A percentile compares a stretch with the other conserved stretches of the same genome.
These are phyloP conservation scores for Hymenochaete sp. DNA, from an alignment of 1,284 basidiomycete genomes.

Conservation along the genomic window DNA sequence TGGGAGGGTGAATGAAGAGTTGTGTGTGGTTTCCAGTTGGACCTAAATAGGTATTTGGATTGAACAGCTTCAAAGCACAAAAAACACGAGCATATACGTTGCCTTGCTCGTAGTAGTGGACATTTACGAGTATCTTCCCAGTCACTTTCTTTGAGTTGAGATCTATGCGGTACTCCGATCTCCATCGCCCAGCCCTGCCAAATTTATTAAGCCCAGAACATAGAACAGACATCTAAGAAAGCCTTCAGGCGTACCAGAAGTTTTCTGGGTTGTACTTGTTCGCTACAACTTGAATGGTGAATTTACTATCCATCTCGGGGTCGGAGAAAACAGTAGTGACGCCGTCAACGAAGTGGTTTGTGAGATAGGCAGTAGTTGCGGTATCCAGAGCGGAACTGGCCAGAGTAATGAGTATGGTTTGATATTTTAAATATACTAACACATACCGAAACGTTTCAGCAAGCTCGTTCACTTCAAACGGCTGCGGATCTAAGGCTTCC, in stretches of 20 bases:
- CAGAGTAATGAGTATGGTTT: slow-evolving; percentile 3
- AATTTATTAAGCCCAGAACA: slow-evolving; percentile 7
- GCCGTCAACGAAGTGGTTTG: slow-evolving; percentile 72
- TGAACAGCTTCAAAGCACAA: slow-evolving; percentile 21
- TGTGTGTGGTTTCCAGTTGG: slow-evolving; percentile 74
- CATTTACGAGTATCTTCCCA: slow-evolving; percentile 70
- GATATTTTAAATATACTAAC: slow-evolving; percentile 19
- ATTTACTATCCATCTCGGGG: slow-evolving; percentile 37
- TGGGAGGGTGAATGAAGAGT: slow-evolving; percentile 57
- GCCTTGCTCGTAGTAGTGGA: slow-evolving; percentile 95
- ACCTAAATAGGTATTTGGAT: slow-evolving; percentile 44
- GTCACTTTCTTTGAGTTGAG: slow-evolving; percentile 43
- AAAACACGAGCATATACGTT: no score
- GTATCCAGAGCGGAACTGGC: slow-evolving; percentile 60
- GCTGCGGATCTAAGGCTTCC: slow-evolving; percentile 69
- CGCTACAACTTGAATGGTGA: slow-evolving; percentile 76
- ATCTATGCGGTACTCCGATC: slow-evolving; percentile 67
- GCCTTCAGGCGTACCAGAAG: slow-evolving; percentile 57
- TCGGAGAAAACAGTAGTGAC: slow-evolving; percentile 62
- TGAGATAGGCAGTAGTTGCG: slow-evolving; percentile 59
- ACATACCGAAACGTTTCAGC: slow-evolving; percentile 68
- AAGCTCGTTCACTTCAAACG: slow-evolving; percentile 51
- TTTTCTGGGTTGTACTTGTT: slow-evolving; percentile 91
- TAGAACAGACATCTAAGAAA: background rate
- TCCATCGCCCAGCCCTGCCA: slow-evolving; percentile 85